Conservation (phyloP, 164 flowering plant species). For the Vitis labrusca region DNA sequence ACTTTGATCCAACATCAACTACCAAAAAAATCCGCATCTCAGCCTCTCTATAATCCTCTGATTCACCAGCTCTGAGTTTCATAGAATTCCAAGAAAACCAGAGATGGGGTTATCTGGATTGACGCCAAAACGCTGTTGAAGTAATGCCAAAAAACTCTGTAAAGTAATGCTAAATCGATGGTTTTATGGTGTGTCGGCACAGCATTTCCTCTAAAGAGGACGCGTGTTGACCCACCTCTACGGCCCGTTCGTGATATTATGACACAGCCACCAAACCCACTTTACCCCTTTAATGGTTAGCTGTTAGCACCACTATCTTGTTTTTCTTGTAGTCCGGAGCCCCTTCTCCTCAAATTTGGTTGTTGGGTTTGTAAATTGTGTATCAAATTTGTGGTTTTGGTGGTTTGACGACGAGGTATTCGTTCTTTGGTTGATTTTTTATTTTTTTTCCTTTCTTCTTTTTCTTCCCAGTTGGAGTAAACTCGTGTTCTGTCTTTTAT, state of each 20-base stretch:
- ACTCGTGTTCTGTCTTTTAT: not conserved
- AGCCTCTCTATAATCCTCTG: no score
- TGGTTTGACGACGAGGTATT: not conserved
- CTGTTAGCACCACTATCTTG: no score
- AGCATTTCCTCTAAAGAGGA: not conserved
- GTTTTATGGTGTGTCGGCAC: not conserved
- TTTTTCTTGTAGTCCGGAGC: not conserved
- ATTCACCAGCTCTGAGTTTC: no score
- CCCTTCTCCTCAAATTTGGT: not conserved
- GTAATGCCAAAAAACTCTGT: not conserved
- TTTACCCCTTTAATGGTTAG: not conserved
- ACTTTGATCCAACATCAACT: no score
- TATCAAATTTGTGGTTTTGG: not conserved
- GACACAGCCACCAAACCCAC: not conserved
- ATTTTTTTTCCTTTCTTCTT: not conserved
- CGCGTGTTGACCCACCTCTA: not conserved
- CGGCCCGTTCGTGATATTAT: not conserved
- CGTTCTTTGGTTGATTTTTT: not conserved
- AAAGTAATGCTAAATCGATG: not conserved
- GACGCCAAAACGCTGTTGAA: no score
- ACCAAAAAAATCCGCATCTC: no score
- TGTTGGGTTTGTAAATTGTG: not conserved
- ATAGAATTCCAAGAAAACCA: no score
- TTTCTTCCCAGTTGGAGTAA: not conserved
- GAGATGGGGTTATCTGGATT: no score